Percentiles rank a stretch among this genome's conserved stretches.
Conservation (phyloP, 192 early-diverging fungal genomes). For the Entomortierella chlamydospora region DNA sequence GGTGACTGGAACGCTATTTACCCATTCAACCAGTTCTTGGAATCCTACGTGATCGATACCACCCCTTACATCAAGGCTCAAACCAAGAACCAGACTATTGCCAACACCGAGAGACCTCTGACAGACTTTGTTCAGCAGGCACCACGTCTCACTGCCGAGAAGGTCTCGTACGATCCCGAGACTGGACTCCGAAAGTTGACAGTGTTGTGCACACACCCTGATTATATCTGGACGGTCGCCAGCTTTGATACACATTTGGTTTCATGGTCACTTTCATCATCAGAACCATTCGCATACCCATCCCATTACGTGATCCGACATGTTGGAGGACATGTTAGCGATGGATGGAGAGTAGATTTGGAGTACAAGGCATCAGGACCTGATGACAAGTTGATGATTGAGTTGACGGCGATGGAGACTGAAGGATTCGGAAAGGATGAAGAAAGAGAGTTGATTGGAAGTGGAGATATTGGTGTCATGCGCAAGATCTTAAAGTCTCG, state of each 20-base stretch:
- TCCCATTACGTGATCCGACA: constrained; percentile 66
- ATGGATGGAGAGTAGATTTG: constrained; percentile 60
- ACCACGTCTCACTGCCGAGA: constrained; percentile 56
- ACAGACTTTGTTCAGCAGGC: constrained; percentile 38
- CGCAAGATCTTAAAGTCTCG: constrained; percentile 35
- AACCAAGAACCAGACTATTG: constrained; percentile 41
- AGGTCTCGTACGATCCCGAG: constrained; percentile 59
- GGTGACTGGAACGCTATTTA: constrained; percentile 72
- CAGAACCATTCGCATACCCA: constrained; percentile 47
- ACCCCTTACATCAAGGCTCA: constrained; percentile 37
- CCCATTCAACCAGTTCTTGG: constrained; percentile 73
- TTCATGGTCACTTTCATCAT: constrained; percentile 66
- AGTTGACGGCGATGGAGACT: constrained; percentile 64
- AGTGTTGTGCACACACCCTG: constrained; percentile 55
- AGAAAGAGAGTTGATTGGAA: constrained; percentile 59
- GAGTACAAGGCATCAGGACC: constrained; percentile 53
- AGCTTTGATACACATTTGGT: constrained; percentile 72
- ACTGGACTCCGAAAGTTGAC: constrained; percentile 63
- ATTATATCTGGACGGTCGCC: constrained; percentile 74
- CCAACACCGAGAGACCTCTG: constrained; percentile 17
- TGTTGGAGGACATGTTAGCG: constrained; percentile 60
- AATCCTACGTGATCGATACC: constrained; percentile 57
- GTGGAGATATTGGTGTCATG: constrained; percentile 56
- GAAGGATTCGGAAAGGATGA: constrained; percentile 58
- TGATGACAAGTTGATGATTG: constrained; percentile 57